phyloP scores from a whole-genome alignment of 345 rosid species.

The Ceriops decandra region DNA sequence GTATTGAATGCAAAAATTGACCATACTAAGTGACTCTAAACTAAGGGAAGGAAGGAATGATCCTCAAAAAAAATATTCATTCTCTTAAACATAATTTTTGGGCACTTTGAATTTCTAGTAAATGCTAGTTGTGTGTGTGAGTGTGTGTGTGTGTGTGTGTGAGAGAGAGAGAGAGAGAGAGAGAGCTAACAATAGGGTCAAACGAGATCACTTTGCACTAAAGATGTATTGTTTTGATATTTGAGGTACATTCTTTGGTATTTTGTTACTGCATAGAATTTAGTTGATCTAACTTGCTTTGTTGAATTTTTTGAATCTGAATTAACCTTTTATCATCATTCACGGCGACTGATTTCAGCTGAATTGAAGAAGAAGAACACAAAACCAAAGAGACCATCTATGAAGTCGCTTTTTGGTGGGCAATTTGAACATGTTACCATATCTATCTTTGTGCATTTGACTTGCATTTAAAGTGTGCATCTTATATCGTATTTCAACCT shows the following conservation, averaged over 20 bases:
- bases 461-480: neutral
- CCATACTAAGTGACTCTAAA: too few relatives aligned
- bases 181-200: neutral
- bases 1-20: too few relatives aligned
- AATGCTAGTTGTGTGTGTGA: neutral
- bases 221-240: neutral
- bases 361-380: constrained; percentile 72
- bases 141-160: neutral
- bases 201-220: neutral
- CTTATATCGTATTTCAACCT: neutral
- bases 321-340: neutral
- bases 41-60: neutral
- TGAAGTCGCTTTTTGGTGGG: constrained; percentile 84
- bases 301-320: constrained; percentile 6
- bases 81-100: neutral
- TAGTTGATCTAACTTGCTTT: neutral
- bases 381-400: constrained; percentile 61
- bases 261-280: neutral
- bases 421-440: neutral
- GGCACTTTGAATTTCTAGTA: neutral
- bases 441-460: neutral
- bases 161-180: neutral
- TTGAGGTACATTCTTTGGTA: neutral
- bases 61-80: neutral
- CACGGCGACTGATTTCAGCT: constrained; percentile 34